Evolutionary conservation across 768 basidiomycete species (phyloP).

Genomic region (Tulasnella sp.): DNA sequence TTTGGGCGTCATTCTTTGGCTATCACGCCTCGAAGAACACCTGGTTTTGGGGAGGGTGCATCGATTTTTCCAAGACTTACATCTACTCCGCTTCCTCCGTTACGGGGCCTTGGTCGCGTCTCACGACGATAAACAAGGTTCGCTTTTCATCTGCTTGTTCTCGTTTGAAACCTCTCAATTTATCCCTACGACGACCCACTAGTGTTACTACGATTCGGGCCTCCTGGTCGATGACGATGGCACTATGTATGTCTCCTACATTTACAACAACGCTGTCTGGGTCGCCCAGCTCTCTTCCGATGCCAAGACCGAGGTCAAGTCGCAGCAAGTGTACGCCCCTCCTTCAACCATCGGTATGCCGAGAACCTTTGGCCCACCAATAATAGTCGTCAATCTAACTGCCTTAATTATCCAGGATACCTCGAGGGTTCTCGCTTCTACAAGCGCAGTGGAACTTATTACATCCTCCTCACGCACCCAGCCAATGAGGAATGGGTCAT

Average conservation of each 20-base stretch:
- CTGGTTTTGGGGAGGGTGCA: too few relatives aligned
- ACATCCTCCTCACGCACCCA: conserved; percentile 14
- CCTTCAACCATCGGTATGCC: background rate
- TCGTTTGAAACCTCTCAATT: too few relatives aligned
- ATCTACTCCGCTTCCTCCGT: too few relatives aligned
- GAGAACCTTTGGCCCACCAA: background rate
- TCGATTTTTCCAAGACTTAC: too few relatives aligned
- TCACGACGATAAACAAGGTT: too few relatives aligned
- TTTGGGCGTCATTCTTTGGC: too few relatives aligned
- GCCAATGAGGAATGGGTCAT: conserved; percentile 9
- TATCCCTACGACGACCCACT: too few relatives aligned
- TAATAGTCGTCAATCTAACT: background rate
- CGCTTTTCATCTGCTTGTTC: too few relatives aligned
- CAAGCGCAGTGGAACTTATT: conserved; percentile 18
- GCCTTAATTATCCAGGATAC: background rate
- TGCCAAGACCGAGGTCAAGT: too few relatives aligned
- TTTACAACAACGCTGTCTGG: background rate
- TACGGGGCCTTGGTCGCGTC: too few relatives aligned
- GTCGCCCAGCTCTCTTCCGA: conserved; percentile 5
- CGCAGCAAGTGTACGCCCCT: background rate
- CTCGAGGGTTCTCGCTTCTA: conserved; percentile 23
- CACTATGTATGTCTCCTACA: background rate
- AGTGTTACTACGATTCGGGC: too few relatives aligned
- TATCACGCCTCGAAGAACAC: too few relatives aligned
- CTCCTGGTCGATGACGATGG: conserved; percentile 22